These are phyloP conservation scores for Monascus purpureus DNA, from an alignment of 495 filamentous ascomycete species.

Conservation along the genomic window DNA sequence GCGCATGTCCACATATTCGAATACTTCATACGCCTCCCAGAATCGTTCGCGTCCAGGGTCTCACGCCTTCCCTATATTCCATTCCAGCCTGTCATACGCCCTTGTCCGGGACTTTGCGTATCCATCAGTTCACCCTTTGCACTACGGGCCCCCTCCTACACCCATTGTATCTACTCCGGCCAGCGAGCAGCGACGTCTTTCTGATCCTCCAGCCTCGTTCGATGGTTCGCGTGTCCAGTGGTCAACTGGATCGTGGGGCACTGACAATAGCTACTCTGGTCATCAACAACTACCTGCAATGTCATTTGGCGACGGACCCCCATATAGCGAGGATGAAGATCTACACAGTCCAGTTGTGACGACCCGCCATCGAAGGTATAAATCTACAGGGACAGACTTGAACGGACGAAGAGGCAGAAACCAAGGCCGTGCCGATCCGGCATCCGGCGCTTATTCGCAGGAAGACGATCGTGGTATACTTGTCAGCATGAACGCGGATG, in stretches of 20 bases:
- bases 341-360: slow-evolving; percentile 78
- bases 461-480: slow-evolving; percentile 48
- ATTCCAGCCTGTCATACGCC: slow-evolving; percentile 78
- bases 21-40: slow-evolving; percentile 40
- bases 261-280: slow-evolving; percentile 22
- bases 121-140: slow-evolving; percentile 62
- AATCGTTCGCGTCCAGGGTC: slow-evolving; percentile 58
- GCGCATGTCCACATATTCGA: slow-evolving; percentile 56
- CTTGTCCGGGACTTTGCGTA: slow-evolving; percentile 96
- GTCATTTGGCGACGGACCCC: slow-evolving; percentile 80
- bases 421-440: slow-evolving; percentile 19
- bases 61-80: slow-evolving; percentile 67
- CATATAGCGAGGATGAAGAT: slow-evolving; percentile 96
- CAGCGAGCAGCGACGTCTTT: slow-evolving; percentile 66
- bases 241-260: slow-evolving; percentile 35
- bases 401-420: slow-evolving; percentile 33
- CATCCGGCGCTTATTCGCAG: slow-evolving; percentile 20
- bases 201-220: slow-evolving; percentile 59
- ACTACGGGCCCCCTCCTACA: slow-evolving; percentile 77
- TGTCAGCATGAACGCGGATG: slow-evolving; percentile 53
- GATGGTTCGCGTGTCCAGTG: slow-evolving; percentile 36
- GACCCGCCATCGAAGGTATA: slow-evolving; percentile 71
- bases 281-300: slow-evolving; percentile 64
- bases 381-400: slow-evolving; percentile 40
- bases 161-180: slow-evolving; percentile 72